Evolutionary conservation across 2,329 filamentous ascomycete species (phyloP).

Genomic region (Apiospora arundinis): DNA sequence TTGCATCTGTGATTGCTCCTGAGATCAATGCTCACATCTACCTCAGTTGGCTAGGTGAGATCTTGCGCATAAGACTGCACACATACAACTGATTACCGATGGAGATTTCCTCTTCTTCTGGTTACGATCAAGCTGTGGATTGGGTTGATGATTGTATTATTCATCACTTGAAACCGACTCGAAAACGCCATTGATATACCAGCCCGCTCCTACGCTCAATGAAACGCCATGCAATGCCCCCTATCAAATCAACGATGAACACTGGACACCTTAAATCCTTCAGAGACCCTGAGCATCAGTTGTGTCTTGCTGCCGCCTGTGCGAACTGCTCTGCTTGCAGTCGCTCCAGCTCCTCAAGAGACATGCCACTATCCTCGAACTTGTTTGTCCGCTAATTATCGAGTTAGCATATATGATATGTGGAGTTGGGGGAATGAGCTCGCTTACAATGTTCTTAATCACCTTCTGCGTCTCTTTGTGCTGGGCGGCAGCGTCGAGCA

Average conservation of each 20-base stretch:
- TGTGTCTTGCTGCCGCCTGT: slow-evolving; percentile 39
- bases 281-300: slow-evolving; percentile 5
- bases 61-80: background rate
- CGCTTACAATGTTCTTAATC: slow-evolving; percentile 28
- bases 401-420: background rate
- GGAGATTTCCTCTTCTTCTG: background rate
- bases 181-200: slow-evolving; percentile 26
- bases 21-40: background rate
- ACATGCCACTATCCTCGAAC: slow-evolving; percentile 91
- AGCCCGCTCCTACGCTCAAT: background rate
- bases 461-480: slow-evolving; percentile 96
- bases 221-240: slow-evolving; percentile 26
- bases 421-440: slow-evolving; percentile 2
- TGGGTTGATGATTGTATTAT: slow-evolving; percentile 3
- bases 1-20: background rate
- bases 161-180: slow-evolving; percentile 15
- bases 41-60: background rate
- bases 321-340: slow-evolving; percentile 93
- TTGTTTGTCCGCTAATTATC: slow-evolving; percentile 84
- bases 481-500: slow-evolving; percentile 56
- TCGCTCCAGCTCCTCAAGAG: slow-evolving; percentile 85
- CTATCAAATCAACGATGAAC: slow-evolving; percentile 11
- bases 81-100: background rate
- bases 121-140: slow-evolving; percentile 3
- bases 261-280: slow-evolving; percentile 2